Conservation (phyloP, 345 rosid species). For the Citrus unshiu region DNA sequence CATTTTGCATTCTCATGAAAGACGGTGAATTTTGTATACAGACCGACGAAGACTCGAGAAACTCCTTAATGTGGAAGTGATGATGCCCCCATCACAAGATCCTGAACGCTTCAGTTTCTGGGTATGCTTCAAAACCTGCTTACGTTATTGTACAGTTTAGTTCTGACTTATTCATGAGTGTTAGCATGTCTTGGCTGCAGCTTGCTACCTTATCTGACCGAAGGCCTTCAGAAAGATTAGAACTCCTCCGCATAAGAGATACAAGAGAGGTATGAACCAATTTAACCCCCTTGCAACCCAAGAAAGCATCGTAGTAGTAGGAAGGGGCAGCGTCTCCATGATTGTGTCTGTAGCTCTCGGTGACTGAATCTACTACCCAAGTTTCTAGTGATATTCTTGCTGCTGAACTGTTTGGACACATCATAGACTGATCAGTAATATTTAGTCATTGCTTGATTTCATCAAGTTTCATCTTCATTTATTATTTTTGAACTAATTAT, state of each 20-base stretch:
- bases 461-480: neutral
- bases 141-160: neutral
- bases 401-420: neutral
- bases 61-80: constrained; percentile 57
- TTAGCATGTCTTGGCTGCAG: constrained; percentile 38
- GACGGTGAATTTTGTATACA: constrained; percentile 21
- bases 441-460: neutral
- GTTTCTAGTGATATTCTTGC: neutral
- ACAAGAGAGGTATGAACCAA: constrained; percentile 68
- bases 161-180: neutral
- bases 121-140: constrained; percentile 37
- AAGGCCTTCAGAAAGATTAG: constrained; percentile 81
- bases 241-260: constrained; percentile 74
- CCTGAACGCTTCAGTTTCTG: constrained; percentile 95
- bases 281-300: neutral
- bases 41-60: constrained; percentile 67
- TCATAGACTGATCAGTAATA: neutral
- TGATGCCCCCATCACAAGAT: constrained; percentile 77
- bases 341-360: neutral
- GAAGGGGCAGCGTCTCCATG: neutral
- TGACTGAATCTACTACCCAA: neutral
- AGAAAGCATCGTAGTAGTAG: neutral
- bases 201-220: constrained; percentile 71
- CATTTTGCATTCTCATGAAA: constrained; percentile 6
- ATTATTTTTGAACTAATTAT: neutral